These are phyloP conservation scores for Zizania latifolia DNA, from an alignment of 176 grass and related monocot genomes.

Conservation along the genomic window DNA sequence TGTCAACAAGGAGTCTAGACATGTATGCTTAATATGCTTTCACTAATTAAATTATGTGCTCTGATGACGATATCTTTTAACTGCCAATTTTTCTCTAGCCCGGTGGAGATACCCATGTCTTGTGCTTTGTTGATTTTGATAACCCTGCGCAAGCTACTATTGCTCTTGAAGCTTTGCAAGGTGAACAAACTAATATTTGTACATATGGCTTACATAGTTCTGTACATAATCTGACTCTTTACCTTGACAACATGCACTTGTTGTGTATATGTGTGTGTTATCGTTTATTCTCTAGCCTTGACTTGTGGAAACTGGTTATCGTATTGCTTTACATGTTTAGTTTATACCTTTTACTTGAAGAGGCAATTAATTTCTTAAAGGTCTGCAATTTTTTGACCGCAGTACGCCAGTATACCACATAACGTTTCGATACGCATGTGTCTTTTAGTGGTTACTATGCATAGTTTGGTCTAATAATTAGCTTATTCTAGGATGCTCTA, in stretches of 20 bases:
- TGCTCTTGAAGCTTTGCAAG: slow-evolving; percentile 93
- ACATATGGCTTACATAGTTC: not conserved
- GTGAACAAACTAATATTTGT: slow-evolving; percentile 47
- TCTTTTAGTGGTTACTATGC: not conserved
- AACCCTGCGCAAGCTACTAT: slow-evolving; percentile 82
- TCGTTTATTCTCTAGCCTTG: not conserved
- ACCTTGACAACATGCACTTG: not conserved
- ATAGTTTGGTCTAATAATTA: not conserved
- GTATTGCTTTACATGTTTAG: not conserved
- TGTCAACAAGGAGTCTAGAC: slow-evolving; percentile 97
- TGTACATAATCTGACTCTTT: not conserved
- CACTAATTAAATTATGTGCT: not conserved
- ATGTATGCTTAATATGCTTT: slow-evolving; percentile 48
- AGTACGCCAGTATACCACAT: not conserved
- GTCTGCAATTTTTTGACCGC: not conserved
- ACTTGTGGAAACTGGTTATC: not conserved
- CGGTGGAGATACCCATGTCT: slow-evolving; percentile 74
- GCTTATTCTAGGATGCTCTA: not conserved
- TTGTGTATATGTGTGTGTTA: not conserved
- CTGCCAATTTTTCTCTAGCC: slow-evolving; percentile 40
- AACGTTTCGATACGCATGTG: not conserved
- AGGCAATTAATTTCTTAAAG: not conserved
- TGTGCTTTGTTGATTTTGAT: slow-evolving; percentile 96
- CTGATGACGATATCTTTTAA: slow-evolving; percentile 4
- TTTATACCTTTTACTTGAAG: not conserved